These are phyloP conservation scores for Solanum chilense DNA, from an alignment of 257 asterid genomes.

Conservation along the genomic window DNA sequence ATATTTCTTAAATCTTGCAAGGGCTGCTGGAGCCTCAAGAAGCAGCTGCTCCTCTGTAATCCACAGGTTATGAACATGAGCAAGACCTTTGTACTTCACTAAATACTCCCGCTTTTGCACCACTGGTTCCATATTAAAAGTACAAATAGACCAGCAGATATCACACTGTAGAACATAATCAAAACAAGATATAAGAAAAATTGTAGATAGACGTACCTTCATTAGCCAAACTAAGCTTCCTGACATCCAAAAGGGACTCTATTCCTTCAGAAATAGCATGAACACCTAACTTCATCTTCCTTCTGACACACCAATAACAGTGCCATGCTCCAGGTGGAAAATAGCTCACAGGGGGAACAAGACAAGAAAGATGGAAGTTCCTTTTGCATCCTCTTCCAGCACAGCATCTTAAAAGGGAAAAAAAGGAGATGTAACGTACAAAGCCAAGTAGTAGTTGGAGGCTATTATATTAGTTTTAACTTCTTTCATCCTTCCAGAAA, in stretches of 20 bases:
- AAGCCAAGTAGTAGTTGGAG: neutral
- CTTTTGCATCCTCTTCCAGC: conserved; percentile 16
- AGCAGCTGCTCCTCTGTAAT: conserved; percentile 4
- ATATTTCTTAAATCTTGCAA: neutral
- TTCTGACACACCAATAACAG: conserved; percentile 13
- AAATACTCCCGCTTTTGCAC: conserved; percentile 8
- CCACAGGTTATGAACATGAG: conserved; percentile 22
- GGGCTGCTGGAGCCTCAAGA: neutral
- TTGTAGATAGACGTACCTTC: conserved; percentile 7
- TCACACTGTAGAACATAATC: neutral
- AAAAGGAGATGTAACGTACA: neutral
- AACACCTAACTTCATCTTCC: conserved; percentile 20
- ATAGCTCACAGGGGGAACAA: conserved; percentile 11
- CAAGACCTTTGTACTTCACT: conserved; percentile 24
- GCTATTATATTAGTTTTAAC: neutral
- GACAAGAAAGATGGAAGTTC: conserved; percentile 24
- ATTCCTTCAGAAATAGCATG: conserved; percentile 19
- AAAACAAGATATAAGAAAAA: neutral
- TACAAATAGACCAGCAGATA: neutral
- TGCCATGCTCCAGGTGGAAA: conserved; percentile 21
- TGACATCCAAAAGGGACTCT: conserved; percentile 14
- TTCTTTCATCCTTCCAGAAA: no score
- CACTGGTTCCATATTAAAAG: conserved; percentile 2
- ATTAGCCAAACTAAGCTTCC: neutral
- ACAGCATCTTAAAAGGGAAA: conserved; percentile 8